Percentiles rank a stretch among this genome's conserved stretches.
These are phyloP conservation scores for Sphagnum contortum DNA, from an alignment of 225 moss, liverwort and hornwort species.

Conservation along the genomic window DNA sequence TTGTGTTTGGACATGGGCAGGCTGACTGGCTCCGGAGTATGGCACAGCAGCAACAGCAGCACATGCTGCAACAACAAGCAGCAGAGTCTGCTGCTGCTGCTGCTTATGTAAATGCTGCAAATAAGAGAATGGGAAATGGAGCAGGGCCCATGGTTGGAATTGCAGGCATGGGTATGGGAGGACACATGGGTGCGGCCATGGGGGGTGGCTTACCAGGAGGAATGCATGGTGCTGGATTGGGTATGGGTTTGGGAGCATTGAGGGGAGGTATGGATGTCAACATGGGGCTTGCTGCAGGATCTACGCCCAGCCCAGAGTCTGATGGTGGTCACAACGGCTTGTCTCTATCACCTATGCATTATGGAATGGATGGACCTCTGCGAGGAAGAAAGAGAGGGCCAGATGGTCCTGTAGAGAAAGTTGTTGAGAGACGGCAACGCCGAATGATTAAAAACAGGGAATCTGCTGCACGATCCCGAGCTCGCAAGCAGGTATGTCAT, in stretches of 20 bases:
- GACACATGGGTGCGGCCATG: constrained; percentile 47
- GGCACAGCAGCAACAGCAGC: constrained; percentile 58
- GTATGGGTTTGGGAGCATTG: constrained; percentile 41
- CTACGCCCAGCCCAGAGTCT: constrained; percentile 69
- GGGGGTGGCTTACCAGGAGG: constrained; percentile 45
- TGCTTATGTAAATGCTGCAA: constrained; percentile 44
- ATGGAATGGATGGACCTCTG: constrained; percentile 55
- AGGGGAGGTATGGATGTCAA: constrained; percentile 53
- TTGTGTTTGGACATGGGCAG: constrained; percentile 4
- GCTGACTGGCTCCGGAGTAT: constrained; percentile 67
- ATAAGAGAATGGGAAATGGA: constrained; percentile 66
- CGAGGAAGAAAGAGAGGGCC: constrained; percentile 77
- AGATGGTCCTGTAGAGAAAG: constrained; percentile 83
- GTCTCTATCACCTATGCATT: constrained; percentile 70
- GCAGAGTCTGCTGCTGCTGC: constrained; percentile 46
- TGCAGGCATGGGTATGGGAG: constrained; percentile 46
- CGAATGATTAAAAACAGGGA: constrained; percentile 99
- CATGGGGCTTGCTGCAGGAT: constrained; percentile 72
- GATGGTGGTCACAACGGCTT: constrained; percentile 74
- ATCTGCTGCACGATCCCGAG: constrained; percentile 89
- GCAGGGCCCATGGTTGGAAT: constrained; percentile 44
- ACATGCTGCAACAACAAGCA: constrained; percentile 66
- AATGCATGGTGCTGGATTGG: constrained; percentile 64
- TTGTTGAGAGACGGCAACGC: constrained; percentile 82
- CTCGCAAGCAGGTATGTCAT: constrained; percentile 74